Conservation (phyloP, 1,139 yeast species). For the Blastobotrys apis region DNA sequence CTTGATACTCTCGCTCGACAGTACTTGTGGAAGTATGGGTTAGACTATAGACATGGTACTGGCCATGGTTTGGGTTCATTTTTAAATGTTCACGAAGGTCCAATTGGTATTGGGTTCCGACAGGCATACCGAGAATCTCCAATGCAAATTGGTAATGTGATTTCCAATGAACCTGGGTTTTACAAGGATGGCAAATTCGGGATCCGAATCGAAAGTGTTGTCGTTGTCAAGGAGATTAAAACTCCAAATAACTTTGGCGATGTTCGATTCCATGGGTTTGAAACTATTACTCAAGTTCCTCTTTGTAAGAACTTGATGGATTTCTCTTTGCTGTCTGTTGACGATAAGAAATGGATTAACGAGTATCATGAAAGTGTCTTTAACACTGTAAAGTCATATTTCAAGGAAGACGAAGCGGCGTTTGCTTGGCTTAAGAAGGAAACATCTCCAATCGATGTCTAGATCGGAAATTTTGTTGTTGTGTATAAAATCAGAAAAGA, state of each 20-base stretch:
- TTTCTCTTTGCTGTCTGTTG: conserved; percentile 48
- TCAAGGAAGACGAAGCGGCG: conserved; percentile 45
- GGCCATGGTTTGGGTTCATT: conserved; percentile 96
- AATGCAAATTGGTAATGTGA: conserved; percentile 66
- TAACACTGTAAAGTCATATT: conserved; percentile 46
- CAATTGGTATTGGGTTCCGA: conserved; percentile 83
- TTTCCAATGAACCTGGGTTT: conserved; percentile 94
- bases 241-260: conserved; percentile 44
- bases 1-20: conserved; percentile 90
- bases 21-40: conserved; percentile 75
- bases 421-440: conserved; percentile 75
- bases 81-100: conserved; percentile 95
- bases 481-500: too few relatives aligned
- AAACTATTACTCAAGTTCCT: conserved; percentile 86
- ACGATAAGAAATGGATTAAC: conserved; percentile 67
- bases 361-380: conserved; percentile 62
- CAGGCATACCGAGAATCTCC: conserved; percentile 34
- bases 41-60: conserved; percentile 94
- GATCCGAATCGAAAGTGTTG: conserved; percentile 81
- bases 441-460: conserved; percentile 49
- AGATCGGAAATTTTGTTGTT: too few relatives aligned
- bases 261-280: conserved; percentile 65
- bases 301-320: conserved; percentile 69
- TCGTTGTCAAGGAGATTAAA: conserved; percentile 54
- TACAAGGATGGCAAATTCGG: conserved; percentile 93